Evolutionary conservation across 2,329 filamentous ascomycete genomes (phyloP).

Genomic region (Ascochyta rabiei): DNA sequence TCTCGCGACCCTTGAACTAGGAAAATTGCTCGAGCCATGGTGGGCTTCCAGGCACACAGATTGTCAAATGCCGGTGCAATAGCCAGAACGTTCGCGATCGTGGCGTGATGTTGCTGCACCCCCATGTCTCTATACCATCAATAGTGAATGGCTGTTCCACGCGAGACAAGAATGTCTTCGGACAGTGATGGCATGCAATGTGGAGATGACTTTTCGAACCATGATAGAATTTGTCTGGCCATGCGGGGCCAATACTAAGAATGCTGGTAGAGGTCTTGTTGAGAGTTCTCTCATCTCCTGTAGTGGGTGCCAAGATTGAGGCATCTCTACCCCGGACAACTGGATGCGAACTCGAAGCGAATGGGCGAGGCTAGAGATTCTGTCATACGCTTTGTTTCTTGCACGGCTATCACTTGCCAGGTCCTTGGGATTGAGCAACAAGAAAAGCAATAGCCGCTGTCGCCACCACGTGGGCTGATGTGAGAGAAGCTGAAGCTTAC

Average conservation of each 20-base stretch:
- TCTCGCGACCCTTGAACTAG: not conserved
- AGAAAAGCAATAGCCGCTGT: not conserved
- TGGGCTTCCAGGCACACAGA: not conserved
- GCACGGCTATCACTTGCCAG: not conserved
- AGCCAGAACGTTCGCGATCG: not conserved
- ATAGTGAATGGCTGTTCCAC: not conserved
- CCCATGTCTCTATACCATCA: not conserved
- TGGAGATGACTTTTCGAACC: not conserved
- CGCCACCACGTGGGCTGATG: not conserved
- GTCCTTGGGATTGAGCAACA: no score
- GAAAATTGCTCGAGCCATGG: not conserved
- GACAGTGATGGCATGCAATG: not conserved
- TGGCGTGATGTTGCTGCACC: slow-evolving; percentile 5
- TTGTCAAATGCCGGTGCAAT: not conserved
- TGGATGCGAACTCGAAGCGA: not conserved
- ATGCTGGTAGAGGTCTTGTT: not conserved
- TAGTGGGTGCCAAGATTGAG: not conserved
- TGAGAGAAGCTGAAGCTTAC: not conserved
- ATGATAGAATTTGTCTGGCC: not conserved
- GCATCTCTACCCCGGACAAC: no score
- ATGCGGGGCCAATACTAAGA: slow-evolving; percentile 6
- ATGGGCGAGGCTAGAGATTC: not conserved
- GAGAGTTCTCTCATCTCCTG: not conserved
- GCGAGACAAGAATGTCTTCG: not conserved
- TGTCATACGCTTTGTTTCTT: not conserved